Base-by-base conservation (phyloP, 495 filamentous ascomycete genomes). In the Aspergillus wentii region DNA sequence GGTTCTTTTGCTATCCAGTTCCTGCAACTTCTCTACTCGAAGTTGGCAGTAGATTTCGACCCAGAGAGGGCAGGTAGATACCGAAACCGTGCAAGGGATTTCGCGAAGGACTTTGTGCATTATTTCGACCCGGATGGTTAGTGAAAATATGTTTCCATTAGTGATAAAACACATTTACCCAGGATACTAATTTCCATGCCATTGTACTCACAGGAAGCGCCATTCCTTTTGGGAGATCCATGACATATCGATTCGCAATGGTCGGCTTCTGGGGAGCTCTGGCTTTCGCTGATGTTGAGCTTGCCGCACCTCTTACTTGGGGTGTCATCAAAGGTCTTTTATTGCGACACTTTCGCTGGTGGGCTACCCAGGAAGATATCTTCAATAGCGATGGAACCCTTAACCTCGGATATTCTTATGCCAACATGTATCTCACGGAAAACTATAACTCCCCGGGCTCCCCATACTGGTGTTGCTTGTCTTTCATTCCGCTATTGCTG, bases 231-330 rank as follows among this genome's bases (percentile, higher is more conserved):
- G 85, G 85, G 16, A 72, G 85, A 10, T 83, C 78, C 16, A 75
- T 88, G 30, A 85, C 82, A 15, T 90, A 90, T 59, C 72, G 84
- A 21, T 88, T 87, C 54, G 85, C 84, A 19, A 88, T 88, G 82
- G 79, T 79, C 7, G 82, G 76, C 7, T 89, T 89, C 64, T 90
- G 84, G 84, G 82, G 82, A 17, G 80, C 84, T 6, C 55, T 87
- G 19, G 85, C 78, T 3, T 87, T 85, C 48, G 85, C 84, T 2
- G 79, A 79, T 41, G 77, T 87, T 33, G 79, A 85, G 26, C 70
- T 86, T 10, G 82, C 85, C 3, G 69, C 69, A 0, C 83, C 82
- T 0, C 59, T 88, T 30, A 82, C 79, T 13, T 86, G 81, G 81
- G 84, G 85, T 13, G 79, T 87, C 33, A 78, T 89, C 14, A 85